Base-by-base conservation (phyloP, 2,329 filamentous ascomycete genomes). In the Neopestalotiopsis clavispora region DNA sequence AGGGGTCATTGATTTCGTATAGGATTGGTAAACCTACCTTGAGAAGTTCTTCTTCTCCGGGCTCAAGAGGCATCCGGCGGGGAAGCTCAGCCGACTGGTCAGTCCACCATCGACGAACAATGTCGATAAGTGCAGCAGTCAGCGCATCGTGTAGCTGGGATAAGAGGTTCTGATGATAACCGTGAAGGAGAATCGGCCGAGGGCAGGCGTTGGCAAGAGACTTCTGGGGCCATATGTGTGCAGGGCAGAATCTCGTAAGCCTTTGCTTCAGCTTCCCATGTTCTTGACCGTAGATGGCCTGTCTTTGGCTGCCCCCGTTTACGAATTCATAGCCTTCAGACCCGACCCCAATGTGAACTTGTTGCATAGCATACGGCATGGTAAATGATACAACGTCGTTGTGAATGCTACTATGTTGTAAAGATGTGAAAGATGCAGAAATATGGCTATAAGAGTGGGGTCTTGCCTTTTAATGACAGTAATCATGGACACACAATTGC, bases 31-130 rank as follows among this genome's bases (percentile, higher is more conserved):
- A 14, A 59, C 56, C 23, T 20, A 59, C 56, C 30, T 59, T 23
- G 20, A 59, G 30, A 13, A 59, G 56, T 32, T 59, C 56, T 59
- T 13, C 56, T 59, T 59, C 56, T 59, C 75, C 70, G 0, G 32
- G 59, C 2, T 77, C 76, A 0, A 81, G 59, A 0, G 80, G 80
- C 79, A 81, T 81, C 3, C 78, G 75, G 58, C 72, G 67, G 0
- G 76, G 75, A 60, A 81, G 77, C 1, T 67, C 42, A 1, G 80
- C 78, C 0, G 76, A 71, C 4, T 20, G 4, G 32, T 81, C 80
- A 2, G 63, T 71, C 80, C 80, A 83, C 81, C 81, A 83, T 4
- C 80, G 75, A 40, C 74, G 68, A 13, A 83, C 79, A 67, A 83
- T 79, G 61, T 81, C 75, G 1, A 69, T 71, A 12, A 83, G 69